phyloP scores from a whole-genome alignment of 768 basidiomycete species.

The Tulasnella sp. region DNA sequence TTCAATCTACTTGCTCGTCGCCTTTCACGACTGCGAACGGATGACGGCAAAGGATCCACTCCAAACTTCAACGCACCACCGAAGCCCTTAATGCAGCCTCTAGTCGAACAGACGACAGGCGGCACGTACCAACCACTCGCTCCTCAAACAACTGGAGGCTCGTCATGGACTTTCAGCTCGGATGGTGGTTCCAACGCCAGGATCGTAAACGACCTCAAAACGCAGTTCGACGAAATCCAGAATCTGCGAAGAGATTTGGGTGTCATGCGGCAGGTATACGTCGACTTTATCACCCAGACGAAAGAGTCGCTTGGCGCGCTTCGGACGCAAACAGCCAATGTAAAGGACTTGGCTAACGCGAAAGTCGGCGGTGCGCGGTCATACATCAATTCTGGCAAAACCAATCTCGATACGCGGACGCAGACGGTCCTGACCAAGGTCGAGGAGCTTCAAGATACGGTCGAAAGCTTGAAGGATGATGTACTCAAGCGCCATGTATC shows the following conservation, averaged over 20 bases:
- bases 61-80: conserved; percentile 41
- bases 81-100: conserved; percentile 46
- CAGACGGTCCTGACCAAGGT: conserved; percentile 88
- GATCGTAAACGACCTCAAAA: conserved; percentile 77
- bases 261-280: conserved; percentile 90
- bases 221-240: conserved; percentile 93
- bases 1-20: conserved; percentile 70
- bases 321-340: conserved; percentile 78
- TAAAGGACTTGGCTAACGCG: conserved; percentile 78
- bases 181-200: conserved; percentile 60
- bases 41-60: conserved; percentile 38
- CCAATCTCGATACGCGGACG: conserved; percentile 82
- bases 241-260: conserved; percentile 90
- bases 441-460: conserved; percentile 86
- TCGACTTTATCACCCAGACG: conserved; percentile 88
- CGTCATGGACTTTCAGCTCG: conserved; percentile 49
- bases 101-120: conserved; percentile 48
- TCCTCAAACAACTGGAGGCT: conserved; percentile 72
- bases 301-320: conserved; percentile 77
- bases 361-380: conserved; percentile 81
- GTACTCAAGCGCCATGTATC: conserved; percentile 83
- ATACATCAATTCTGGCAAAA: conserved; percentile 88
- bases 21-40: conserved; percentile 60
- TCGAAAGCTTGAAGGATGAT: conserved; percentile 87
- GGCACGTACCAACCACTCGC: conserved; percentile 41